These are phyloP conservation scores for Tylopilus vinaceipallidus DNA, from an alignment of 768 basidiomycete species.

Conservation along the genomic window DNA sequence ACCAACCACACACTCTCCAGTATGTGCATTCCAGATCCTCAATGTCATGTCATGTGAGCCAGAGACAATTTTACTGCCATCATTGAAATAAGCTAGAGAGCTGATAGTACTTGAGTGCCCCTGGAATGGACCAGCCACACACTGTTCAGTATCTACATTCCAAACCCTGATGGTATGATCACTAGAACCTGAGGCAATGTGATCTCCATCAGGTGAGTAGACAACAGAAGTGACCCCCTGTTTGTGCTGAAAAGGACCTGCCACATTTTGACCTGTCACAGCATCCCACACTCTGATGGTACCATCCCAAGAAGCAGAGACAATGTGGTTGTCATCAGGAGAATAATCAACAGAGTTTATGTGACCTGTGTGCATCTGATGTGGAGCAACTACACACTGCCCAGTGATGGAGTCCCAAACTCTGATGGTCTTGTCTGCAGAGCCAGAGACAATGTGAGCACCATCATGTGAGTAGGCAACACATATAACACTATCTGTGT, in stretches of 20 bases:
- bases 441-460: slow-evolving; percentile 27
- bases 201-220: slow-evolving; percentile 20
- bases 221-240: slow-evolving; percentile 2
- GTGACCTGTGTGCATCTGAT: neutral
- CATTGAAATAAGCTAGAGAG: slow-evolving; percentile 14
- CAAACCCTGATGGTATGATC: slow-evolving; percentile 16
- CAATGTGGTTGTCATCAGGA: slow-evolving; percentile 24
- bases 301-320: slow-evolving; percentile 10
- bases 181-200: slow-evolving; percentile 21
- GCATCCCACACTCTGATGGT: slow-evolving; percentile 25
- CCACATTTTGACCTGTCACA: slow-evolving; percentile 10
- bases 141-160: slow-evolving; percentile 12
- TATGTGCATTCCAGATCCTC: slow-evolving; percentile 15
- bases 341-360: slow-evolving; percentile 18
- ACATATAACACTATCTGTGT: slow-evolving; percentile 9
- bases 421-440: slow-evolving; percentile 19
- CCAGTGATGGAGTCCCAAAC: slow-evolving; percentile 19
- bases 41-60: slow-evolving; percentile 1
- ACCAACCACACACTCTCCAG: slow-evolving; percentile 7
- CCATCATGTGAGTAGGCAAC: slow-evolving; percentile 25
- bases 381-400: slow-evolving; percentile 8
- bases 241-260: slow-evolving; percentile 13
- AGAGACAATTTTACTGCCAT: slow-evolving; percentile 15
- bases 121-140: slow-evolving; percentile 1
- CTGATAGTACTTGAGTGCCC: neutral